Conservation (phyloP, 371 early-diverging fungal genomes). For the Coemansia sp. region DNA sequence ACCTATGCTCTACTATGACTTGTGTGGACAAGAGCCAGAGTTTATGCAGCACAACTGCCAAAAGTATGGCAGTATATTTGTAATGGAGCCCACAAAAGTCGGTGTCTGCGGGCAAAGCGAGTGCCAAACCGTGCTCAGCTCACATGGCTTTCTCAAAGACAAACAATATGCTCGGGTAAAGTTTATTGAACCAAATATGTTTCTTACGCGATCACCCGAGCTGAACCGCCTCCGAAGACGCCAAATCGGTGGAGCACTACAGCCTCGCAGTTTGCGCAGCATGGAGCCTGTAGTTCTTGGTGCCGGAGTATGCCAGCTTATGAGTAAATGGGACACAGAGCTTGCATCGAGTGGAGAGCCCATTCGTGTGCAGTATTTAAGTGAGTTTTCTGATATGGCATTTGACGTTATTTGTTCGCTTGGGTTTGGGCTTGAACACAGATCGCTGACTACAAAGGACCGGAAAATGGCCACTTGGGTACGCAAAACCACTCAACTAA, state of each 20-base stretch:
- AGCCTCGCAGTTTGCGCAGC: conserved; percentile 4
- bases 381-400: conserved; percentile 32
- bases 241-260: conserved; percentile 34
- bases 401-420: conserved; percentile 40
- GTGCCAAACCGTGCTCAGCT: conserved; percentile 19
- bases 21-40: conserved; percentile 30
- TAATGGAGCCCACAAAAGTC: conserved; percentile 33
- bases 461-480: conserved; percentile 28
- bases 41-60: conserved; percentile 19
- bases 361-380: conserved; percentile 15
- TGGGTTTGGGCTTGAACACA: conserved; percentile 34
- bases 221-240: conserved; percentile 28
- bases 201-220: conserved; percentile 35
- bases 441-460: conserved; percentile 43
- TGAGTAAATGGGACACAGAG: conserved; percentile 25
- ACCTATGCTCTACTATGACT: conserved; percentile 21
- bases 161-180: conserved; percentile 25
- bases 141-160: conserved; percentile 39
- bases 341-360: not conserved
- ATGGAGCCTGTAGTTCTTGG: conserved; percentile 38
- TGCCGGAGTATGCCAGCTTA: conserved; percentile 26
- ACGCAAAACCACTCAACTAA: conserved; percentile 17
- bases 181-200: conserved; percentile 40
- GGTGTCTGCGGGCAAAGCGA: conserved; percentile 30
- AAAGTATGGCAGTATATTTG: conserved; percentile 38